Evolutionary conservation across 129 eudicot genomes (phyloP), one percentile per base, ranked within the genome.

Genomic region (Saposhnikovia divaricata): DNA sequence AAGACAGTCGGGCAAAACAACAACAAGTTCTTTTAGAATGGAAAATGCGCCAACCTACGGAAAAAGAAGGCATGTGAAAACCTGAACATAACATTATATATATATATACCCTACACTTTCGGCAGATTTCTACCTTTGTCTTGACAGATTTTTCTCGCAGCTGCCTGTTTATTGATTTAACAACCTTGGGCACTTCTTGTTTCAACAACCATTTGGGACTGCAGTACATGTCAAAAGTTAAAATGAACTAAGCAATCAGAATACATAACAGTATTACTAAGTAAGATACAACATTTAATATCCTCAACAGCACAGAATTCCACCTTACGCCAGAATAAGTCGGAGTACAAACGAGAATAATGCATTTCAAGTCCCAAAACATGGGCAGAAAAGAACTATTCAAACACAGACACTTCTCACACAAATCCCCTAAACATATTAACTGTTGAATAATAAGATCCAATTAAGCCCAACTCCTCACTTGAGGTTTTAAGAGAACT

Each of bases 1-100:
- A 85, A 96, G 94, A 82, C 99, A 96, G 83, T 96, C 98, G 80
- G 99, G 99, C 89, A 96, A 87, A 80, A 96, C 99, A 65, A 90
- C 86, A 57, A 92, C 99, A 66, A 96, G 99, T 84, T 96, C 99
- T 87, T 89, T 96, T 57, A 96, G 81, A 83, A 96, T 98, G 3
- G 97, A 96, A 82, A 96, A 96, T 39, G 99, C 99, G 38, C 99
- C 99, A 87, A 96, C 94, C 99, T 96, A 87, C 48, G 74, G 39
- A 84, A 6, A 55, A 34, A 75, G 61, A 38, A 68, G 63, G 13
- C 37, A 48, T 51, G 39, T 42, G 31, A 79, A 68, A 31, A 70
- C 16, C 25, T 27, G 25, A 87, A 55, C 78, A 34, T 42, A 61
- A 72, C 59, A 25, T 69, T 74, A 25, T 23, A 75, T 21, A 46